phyloP scores from a whole-genome alignment of 768 basidiomycete species.

The Calocybe indica region DNA sequence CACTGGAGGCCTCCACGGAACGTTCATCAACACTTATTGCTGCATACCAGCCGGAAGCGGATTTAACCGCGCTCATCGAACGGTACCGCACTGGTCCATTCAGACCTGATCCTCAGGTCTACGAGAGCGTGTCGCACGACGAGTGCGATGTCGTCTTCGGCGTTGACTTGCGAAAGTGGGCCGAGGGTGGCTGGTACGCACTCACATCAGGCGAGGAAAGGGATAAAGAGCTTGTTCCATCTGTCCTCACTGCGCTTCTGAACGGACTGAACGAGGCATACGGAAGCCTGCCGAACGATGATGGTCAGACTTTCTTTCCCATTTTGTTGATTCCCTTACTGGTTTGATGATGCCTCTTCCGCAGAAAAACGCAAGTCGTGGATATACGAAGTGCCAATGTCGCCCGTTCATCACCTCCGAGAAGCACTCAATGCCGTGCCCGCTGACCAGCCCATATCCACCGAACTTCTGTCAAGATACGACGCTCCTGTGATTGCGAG shows the following conservation, averaged over 20 bases:
- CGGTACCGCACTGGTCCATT: slow-evolving; percentile 92
- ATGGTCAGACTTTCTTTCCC: slow-evolving; percentile 36
- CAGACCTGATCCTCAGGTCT: slow-evolving; percentile 78
- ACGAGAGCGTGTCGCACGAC: slow-evolving; percentile 79
- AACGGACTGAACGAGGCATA: slow-evolving; percentile 61
- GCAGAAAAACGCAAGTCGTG: slow-evolving; percentile 83
- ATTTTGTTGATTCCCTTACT: background rate
- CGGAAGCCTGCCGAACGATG: slow-evolving; percentile 49
- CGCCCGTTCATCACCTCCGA: slow-evolving; percentile 78
- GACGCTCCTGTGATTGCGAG: slow-evolving; percentile 86
- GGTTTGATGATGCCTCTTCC: background rate
- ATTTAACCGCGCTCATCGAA: slow-evolving; percentile 83
- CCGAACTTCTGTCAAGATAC: slow-evolving; percentile 50
- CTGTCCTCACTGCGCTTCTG: slow-evolving; percentile 66
- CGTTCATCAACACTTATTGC: slow-evolving; percentile 72
- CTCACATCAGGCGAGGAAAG: slow-evolving; percentile 47
- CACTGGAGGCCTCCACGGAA: slow-evolving; percentile 58
- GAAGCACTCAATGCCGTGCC: slow-evolving; percentile 77
- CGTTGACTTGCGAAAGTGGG: slow-evolving; percentile 87
- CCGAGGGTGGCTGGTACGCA: slow-evolving; percentile 72
- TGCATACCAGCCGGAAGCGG: slow-evolving; percentile 84
- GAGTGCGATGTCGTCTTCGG: slow-evolving; percentile 87
- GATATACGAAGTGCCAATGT: slow-evolving; percentile 92
- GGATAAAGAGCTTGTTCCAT: slow-evolving; percentile 63
- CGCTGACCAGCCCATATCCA: slow-evolving; percentile 47